These are phyloP conservation scores for Beauveria pseudobassiana DNA, from an alignment of 2,329 filamentous ascomycete species.

Conservation along the genomic window DNA sequence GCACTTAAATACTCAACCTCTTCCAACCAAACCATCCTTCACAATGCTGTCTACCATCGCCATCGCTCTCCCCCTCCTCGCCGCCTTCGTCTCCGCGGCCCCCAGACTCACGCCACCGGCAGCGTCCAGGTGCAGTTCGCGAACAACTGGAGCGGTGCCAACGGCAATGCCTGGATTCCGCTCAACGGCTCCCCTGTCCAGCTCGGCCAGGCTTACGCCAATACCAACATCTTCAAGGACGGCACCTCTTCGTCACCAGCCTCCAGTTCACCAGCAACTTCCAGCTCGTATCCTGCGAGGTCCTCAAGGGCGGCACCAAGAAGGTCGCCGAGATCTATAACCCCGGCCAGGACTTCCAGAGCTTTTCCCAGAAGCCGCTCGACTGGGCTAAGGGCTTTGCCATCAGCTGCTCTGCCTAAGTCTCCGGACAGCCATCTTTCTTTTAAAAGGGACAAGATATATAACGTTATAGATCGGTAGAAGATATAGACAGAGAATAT, in stretches of 20 bases:
- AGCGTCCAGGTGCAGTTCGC: constrained; percentile 3
- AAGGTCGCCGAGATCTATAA: constrained; percentile 1
- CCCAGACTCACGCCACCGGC: not conserved
- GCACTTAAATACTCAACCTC: not conserved
- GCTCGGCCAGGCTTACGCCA: constrained; percentile 3
- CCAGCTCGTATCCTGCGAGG: not conserved
- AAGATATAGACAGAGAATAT: not conserved
- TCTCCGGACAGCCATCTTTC: not conserved
- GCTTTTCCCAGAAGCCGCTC: not conserved
- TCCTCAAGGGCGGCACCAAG: constrained; percentile 4
- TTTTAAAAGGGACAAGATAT: not conserved
- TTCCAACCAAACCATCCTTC: not conserved
- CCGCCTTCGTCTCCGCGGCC: not conserved
- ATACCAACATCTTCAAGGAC: constrained; percentile 5
- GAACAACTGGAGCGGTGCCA: constrained; percentile 1
- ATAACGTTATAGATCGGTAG: not conserved
- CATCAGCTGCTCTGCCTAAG: not conserved
- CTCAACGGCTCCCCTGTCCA: not conserved
- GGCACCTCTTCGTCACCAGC: constrained; percentile 6
- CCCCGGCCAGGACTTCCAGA: not conserved
- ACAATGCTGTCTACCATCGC: not conserved
- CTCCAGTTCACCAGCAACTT: constrained; percentile 2
- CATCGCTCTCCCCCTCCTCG: constrained; percentile 2
- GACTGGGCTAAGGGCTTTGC: constrained; percentile 2
- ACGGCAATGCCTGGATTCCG: constrained; percentile 4